Base-by-base conservation (phyloP, 116 monocot species). In the Posidonia oceanica region DNA sequence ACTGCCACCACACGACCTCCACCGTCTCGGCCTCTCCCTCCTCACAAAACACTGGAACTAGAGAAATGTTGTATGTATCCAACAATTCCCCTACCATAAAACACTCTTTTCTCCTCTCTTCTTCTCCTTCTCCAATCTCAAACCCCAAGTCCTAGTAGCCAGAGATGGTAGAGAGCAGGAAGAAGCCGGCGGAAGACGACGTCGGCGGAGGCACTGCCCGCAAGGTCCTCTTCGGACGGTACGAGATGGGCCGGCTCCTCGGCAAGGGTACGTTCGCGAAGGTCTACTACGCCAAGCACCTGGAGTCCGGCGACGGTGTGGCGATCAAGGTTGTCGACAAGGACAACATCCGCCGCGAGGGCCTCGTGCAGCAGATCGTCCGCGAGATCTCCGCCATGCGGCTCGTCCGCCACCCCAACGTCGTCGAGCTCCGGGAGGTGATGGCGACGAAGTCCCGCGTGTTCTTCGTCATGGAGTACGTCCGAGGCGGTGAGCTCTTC, bases 381-480 rank as follows among this genome's bases (percentile, higher is more conserved):
- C 81, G 89, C 2, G 89, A 89, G 81, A 86, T 89, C 69, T 85
- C 89, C 64, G 77, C 76, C 51, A 81, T 89, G 83, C 79, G 86
- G 63, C 75, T 83, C 54, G 83, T 89, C 48, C 71, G 70, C 23
- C 86, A 89, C 72, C 85, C 86, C 7, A 76, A 89, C 70, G 81
- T 89, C 41, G 82, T 90, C 48, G 82, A 84, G 73, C 84, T 90
- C 44, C 77, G 78, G 17, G 90, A 90, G 69, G 90, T 89, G 11
- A 83, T 89, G 79, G 89, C 89, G 42, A 89, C 89, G 12, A 79
- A 69, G 36, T 75, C 86, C 57, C 76, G 74, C 60, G 83, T 89
- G 54, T 89, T 77, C 77, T 83, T 89, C 71, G 83, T 78, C 69
- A 78, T 90, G 80, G 86, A 90, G 80, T 71, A 75, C 69, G 90